Base-by-base conservation (phyloP, 129 eudicot species). In the Daucus carota region DNA sequence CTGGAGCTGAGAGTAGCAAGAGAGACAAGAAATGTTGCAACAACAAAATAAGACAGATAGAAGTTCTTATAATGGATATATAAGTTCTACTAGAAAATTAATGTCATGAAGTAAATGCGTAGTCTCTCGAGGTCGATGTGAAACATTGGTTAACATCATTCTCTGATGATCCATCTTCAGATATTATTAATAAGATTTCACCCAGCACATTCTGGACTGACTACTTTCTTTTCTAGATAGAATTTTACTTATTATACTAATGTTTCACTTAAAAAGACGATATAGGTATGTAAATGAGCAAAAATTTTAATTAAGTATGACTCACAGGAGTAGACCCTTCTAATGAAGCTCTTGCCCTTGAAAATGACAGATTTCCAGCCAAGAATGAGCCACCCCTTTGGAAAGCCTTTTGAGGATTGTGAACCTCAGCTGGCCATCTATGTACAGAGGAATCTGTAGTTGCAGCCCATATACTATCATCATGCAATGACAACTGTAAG, bases 261-360 rank as follows among this genome's bases (percentile, higher is more conserved):
- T 31, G 8, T 7, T 42, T 42, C 5, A 60, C 34, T 28, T 24
- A 28, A 12, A 14, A 29, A 59, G 60, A 26, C 4, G 24, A 71
- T 12, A 16, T 2, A 32, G 43, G 38, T 13, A 12, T 26, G 18
- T 28, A 31, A 2, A 3, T n/a, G 29, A 57, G 32, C 31, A 17
- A 14, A 72, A 26, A 43, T 38, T 32, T 28, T 41, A 8, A 41
- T 57, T 78, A 73, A 82, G 74, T 73, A 76, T 68, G 59, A 85
- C 99, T 91, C 82, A 94, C 99, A 77, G 97, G 99, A 42, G 90
- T 88, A 50, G 99, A 87, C 75, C 99, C 99, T 84, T 94, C 99
- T 57, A 94, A 79, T 63, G 99, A 94, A 80, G 90, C 93, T 78
- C 97, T 82, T 73, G 97, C 99, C 77, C 97, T 86, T 73, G 99